These are phyloP conservation scores for Xylariaceae sp. DNA, from an alignment of 2,329 filamentous ascomycete species.

Conservation along the genomic window DNA sequence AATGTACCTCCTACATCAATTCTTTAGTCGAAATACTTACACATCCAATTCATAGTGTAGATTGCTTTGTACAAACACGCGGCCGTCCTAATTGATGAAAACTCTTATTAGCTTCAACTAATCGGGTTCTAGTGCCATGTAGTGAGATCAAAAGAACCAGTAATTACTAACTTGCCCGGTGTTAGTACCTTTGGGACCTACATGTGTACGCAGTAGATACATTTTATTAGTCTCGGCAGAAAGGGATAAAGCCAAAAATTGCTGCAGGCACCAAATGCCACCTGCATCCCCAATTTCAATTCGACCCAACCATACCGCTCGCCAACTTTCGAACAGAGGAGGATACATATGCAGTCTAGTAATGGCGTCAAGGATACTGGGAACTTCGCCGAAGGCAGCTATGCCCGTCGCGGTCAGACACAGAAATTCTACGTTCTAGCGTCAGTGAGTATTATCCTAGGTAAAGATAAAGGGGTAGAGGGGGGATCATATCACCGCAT, in stretches of 20 bases:
- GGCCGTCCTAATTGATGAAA: no score
- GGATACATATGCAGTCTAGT: constrained; percentile 6
- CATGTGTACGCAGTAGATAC: no score
- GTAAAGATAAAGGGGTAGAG: not conserved
- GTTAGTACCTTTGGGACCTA: no score
- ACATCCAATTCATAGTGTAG: no score
- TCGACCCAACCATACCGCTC: constrained; percentile 15
- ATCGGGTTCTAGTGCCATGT: no score
- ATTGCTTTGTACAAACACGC: no score
- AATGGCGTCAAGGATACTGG: constrained; percentile 3
- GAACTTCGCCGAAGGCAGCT: constrained; percentile 2
- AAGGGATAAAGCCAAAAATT: not conserved
- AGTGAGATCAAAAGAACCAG: no score
- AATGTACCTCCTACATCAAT: no score
- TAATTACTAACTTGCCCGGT: no score
- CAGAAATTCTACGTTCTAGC: not conserved
- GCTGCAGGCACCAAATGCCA: constrained; percentile 15
- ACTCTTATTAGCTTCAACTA: no score
- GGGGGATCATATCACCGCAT: not conserved
- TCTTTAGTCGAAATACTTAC: no score
- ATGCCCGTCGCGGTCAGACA: not conserved
- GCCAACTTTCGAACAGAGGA: constrained; percentile 6
- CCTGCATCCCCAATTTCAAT: constrained; percentile 18
- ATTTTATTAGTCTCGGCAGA: no score
- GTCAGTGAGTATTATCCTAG: not conserved